These are phyloP conservation scores for Mangifera indica DNA, from an alignment of 345 rosid species.

Conservation along the genomic window DNA sequence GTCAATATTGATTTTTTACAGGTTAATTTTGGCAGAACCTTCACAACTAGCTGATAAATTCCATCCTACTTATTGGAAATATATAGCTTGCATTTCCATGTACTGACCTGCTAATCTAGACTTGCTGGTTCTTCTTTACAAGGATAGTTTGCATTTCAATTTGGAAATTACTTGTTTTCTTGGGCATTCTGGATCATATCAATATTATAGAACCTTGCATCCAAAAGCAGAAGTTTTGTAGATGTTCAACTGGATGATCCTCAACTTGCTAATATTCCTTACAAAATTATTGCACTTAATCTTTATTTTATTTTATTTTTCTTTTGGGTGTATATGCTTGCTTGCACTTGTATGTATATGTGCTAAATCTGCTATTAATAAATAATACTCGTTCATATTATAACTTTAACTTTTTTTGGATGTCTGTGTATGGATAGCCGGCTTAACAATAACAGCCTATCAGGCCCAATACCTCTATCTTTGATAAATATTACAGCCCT, in stretches of 20 bases:
- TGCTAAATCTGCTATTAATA: background rate
- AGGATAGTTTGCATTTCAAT: background rate
- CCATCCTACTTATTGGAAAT: background rate
- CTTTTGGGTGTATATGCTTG: too few relatives aligned
- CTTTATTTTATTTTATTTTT: too few relatives aligned
- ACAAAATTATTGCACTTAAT: background rate
- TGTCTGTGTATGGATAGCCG: constrained; percentile 37
- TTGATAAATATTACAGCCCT: constrained; percentile 33
- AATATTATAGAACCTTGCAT: background rate
- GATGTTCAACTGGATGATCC: background rate
- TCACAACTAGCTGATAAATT: background rate
- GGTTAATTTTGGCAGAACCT: background rate
- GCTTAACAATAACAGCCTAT: constrained; percentile 42
- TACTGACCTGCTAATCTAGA: background rate
- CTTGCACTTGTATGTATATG: background rate
- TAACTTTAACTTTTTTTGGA: constrained; percentile 7
- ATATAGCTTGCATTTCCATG: background rate
- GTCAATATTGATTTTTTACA: background rate
- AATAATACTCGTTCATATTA: background rate
- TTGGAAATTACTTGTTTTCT: background rate
- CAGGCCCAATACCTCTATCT: constrained; percentile 41
- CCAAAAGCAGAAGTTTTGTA: background rate
- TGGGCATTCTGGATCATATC: background rate
- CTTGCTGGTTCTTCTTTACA: background rate
- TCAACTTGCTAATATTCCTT: background rate